These are phyloP conservation scores for Ganoderma lingzhi DNA, from an alignment of 1,284 basidiomycete species.

Conservation along the genomic window DNA sequence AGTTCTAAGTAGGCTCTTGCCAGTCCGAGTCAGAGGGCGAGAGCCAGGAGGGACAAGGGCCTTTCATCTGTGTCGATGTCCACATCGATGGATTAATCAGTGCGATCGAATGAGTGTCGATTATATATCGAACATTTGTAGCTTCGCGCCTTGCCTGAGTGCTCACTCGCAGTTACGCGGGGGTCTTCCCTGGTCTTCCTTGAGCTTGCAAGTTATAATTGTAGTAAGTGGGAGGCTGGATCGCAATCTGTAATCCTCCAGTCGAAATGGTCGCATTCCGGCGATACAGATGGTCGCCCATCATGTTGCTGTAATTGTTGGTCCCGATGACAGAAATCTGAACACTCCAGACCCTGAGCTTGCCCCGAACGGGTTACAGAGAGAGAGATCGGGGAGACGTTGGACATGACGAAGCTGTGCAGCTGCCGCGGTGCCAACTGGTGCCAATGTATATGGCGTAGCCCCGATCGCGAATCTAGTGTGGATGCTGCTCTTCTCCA, in stretches of 20 bases:
- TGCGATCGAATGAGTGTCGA: no score
- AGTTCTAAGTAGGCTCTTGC: no score
- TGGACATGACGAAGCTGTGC: constrained; percentile 16
- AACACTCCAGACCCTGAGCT: constrained; percentile 11
- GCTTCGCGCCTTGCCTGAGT: no score
- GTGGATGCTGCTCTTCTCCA: constrained; percentile 5
- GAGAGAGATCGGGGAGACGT: constrained; percentile 14
- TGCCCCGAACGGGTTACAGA: neutral
- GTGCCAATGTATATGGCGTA: neutral
- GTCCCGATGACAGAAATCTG: neutral
- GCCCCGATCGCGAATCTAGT: constrained; percentile 20
- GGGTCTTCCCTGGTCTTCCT: no score
- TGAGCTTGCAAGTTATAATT: no score
- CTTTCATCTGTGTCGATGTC: no score
- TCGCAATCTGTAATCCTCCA: neutral
- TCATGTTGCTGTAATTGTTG: neutral
- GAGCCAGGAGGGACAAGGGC: no score
- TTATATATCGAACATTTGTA: neutral
- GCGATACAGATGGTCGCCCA: neutral
- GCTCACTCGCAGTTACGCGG: neutral
- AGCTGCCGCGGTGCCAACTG: neutral
- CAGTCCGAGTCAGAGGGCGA: no score
- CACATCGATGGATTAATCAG: no score
- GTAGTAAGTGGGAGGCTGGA: no score
- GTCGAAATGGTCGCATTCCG: neutral